Percentiles rank a stretch among this genome's conserved stretches.
Conservation (phyloP, 257 asterid species). For the Eucommia ulmoides region DNA sequence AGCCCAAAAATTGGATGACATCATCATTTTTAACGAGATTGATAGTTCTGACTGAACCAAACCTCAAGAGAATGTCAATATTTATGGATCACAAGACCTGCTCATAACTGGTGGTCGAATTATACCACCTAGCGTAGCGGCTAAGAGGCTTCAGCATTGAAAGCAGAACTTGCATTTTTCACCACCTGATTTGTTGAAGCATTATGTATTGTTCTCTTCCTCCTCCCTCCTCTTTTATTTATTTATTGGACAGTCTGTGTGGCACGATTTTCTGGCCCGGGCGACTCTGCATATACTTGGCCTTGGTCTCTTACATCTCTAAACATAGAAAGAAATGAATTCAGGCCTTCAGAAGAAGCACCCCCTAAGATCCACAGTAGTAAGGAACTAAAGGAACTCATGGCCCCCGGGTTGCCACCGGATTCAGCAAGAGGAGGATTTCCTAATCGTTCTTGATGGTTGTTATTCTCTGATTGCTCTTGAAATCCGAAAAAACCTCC, state of each 20-base stretch:
- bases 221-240: background rate
- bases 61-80: too few relatives aligned
- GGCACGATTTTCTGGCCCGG: conserved; percentile 41
- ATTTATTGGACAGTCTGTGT: conserved; percentile 30
- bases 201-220: too few relatives aligned
- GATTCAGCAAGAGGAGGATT: conserved; percentile 56
- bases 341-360: conserved; percentile 88
- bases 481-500: conserved; percentile 25
- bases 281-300: conserved; percentile 48
- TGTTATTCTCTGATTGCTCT: conserved; percentile 28
- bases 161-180: too few relatives aligned
- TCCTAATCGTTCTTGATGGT: conserved; percentile 38
- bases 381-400: conserved; percentile 80
- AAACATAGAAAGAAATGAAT: conserved; percentile 80
- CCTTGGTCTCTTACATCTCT: conserved; percentile 83
- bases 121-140: too few relatives aligned
- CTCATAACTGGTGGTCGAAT: too few relatives aligned
- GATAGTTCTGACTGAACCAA: too few relatives aligned
- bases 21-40: too few relatives aligned
- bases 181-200: too few relatives aligned
- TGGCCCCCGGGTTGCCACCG: conserved; percentile 53
- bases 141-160: too few relatives aligned
- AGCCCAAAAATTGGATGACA: too few relatives aligned
- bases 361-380: conserved; percentile 91
- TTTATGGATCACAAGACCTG: too few relatives aligned